Percentiles rank a stretch among this genome's conserved stretches.
phyloP scores from a whole-genome alignment of 768 basidiomycete genomes.

The Termitomyces sp. region DNA sequence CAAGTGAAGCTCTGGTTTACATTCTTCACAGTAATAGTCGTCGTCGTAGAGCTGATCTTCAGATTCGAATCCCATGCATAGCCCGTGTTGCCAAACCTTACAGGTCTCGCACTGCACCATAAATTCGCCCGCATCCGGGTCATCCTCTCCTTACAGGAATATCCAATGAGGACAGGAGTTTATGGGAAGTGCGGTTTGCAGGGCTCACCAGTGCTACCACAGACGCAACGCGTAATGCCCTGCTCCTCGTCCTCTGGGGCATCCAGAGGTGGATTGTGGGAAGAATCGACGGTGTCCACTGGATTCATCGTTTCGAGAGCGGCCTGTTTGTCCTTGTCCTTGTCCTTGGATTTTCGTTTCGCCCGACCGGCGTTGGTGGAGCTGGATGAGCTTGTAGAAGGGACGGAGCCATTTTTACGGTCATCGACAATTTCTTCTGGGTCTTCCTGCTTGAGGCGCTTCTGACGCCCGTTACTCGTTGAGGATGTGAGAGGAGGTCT shows the following conservation, averaged over 20 bases:
- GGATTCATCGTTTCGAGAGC: conserved; percentile 16
- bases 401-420: conserved; percentile 35
- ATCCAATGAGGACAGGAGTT: conserved; percentile 19
- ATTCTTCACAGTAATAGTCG: conserved; percentile 93
- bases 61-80: conserved; percentile 89
- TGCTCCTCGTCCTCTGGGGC: conserved; percentile 54
- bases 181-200: conserved; percentile 4
- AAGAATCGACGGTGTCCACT: conserved; percentile 19
- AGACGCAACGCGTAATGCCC: conserved; percentile 77
- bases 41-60: conserved; percentile 66
- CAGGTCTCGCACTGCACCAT: conserved; percentile 98
- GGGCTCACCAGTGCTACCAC: conserved; percentile 70
- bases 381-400: conserved; percentile 27
- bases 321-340: conserved; percentile 43
- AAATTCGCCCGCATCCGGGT: conserved; percentile 84
- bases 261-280: conserved; percentile 33
- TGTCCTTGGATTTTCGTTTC: conserved; percentile 67
- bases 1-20: conserved; percentile 79
- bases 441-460: conserved; percentile 72
- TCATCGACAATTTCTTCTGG: conserved; percentile 57
- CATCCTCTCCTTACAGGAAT: conserved; percentile 48
- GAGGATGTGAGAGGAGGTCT: conserved; percentile 35
- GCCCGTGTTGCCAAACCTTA: conserved; percentile 97
- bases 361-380: conserved; percentile 25
- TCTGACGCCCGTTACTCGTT: conserved; percentile 37